Conservation (phyloP, 495 filamentous ascomycete genomes). For the Zalerion maritima region DNA sequence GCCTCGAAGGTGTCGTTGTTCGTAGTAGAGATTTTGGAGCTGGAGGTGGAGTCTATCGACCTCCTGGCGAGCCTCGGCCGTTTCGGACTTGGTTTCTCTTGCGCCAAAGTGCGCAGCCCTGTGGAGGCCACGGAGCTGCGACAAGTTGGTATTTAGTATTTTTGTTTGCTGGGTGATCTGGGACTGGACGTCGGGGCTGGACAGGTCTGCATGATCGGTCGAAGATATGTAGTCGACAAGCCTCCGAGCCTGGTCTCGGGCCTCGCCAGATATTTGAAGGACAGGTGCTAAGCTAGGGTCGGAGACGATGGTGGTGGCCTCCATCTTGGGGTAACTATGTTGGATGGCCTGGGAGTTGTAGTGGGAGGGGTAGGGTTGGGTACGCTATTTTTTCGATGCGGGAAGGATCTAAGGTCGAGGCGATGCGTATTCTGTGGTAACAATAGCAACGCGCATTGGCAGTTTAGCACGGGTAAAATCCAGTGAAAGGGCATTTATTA, state of each 20-base stretch:
- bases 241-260: conserved; percentile 57
- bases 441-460: no score
- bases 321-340: no score
- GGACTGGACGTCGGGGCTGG: conserved; percentile 35
- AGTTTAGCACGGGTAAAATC: no score
- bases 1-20: conserved; percentile 75
- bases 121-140: conserved; percentile 69
- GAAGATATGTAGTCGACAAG: conserved; percentile 48
- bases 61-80: conserved; percentile 75
- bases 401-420: no score
- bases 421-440: no score
- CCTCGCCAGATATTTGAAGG: conserved; percentile 51
- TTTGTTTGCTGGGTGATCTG: conserved; percentile 68
- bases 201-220: conserved; percentile 20
- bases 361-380: no score
- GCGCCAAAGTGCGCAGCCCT: conserved; percentile 66
- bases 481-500: no score
- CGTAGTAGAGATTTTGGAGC: conserved; percentile 92
- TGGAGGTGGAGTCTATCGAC: conserved; percentile 85
- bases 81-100: conserved; percentile 73
- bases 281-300: conserved; percentile 58
- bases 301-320: conserved; percentile 44
- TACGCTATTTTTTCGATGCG: no score
- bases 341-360: no score
- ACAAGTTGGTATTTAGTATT: conserved; percentile 60